These are phyloP conservation scores for Aspergillus carlsbadensis DNA, from an alignment of 495 filamentous ascomycete genomes.

Conservation along the genomic window DNA sequence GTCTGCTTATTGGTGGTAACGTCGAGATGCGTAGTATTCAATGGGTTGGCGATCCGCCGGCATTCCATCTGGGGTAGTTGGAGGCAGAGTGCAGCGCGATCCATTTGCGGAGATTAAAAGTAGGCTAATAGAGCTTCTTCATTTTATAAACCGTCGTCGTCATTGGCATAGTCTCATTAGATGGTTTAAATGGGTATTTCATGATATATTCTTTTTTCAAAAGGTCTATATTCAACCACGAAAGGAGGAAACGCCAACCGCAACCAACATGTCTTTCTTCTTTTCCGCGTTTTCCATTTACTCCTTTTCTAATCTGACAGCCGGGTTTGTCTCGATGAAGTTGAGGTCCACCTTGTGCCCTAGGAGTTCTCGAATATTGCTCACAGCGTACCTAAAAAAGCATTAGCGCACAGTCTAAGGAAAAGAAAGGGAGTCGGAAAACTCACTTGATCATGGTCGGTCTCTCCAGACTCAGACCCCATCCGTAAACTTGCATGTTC, in stretches of 20 bases:
- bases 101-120: too few species aligned
- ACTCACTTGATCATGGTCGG: constrained; percentile 95
- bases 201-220: constrained; percentile 8
- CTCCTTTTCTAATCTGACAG: constrained; percentile 74
- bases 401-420: neutral
- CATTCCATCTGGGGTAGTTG: too few species aligned
- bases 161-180: constrained; percentile 10
- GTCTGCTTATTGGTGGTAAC: neutral
- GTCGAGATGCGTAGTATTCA: neutral
- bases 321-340: constrained; percentile 80
- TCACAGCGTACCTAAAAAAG: constrained; percentile 62
- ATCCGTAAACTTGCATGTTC: constrained; percentile 86
- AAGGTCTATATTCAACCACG: constrained; percentile 14
- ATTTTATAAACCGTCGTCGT: constrained; percentile 7
- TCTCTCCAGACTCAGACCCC: constrained; percentile 85
- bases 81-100: too few species aligned
- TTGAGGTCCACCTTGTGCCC: constrained; percentile 83
- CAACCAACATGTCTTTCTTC: neutral
- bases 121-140: too few species aligned
- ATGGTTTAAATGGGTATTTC: constrained; percentile 12
- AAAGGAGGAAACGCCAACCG: constrained; percentile 1
- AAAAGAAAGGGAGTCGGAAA: neutral
- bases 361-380: constrained; percentile 80
- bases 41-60: neutral
- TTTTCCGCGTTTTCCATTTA: constrained; percentile 38